Evolutionary conservation across 2,329 filamentous ascomycete species (phyloP), one percentile per base, ranked within the genome.

Genomic region (Cytospora mali): DNA sequence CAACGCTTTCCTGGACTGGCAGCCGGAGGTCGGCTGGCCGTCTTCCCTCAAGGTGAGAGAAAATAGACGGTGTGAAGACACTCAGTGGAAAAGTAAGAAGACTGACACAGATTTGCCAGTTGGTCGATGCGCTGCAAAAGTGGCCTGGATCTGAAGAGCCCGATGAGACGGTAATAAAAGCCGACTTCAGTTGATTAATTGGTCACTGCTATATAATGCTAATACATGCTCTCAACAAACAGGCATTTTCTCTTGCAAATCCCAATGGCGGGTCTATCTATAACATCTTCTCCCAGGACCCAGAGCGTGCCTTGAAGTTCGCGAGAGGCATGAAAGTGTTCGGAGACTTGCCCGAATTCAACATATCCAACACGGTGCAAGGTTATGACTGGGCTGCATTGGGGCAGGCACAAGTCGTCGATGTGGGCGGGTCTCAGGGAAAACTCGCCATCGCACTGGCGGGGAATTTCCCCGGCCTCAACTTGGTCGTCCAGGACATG

Each of bases 331-430:
- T 69, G 64, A 51, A 63, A 61, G 57, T 62, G 57, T 46, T 62
- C 21, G 67, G 68, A 27, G 4, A 62, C 54, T 67, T 29, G 35
- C 66, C 49, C 23, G 10, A 21, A 14, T 48, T 10, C 11, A 13
- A 48, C 13, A 4, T 18, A 50, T 35, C 61, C 29, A 10, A 11
- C 13, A 25, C 25, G 23, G 65, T 69, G 61, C 64, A 68, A 55
- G 25, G 33, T 28, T 72, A 70, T 64, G 68, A 71, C 51, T 72
- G 69, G 70, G 65, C 66, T 39, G 66, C 65, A 23, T 66, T 71
- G 6, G 67, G 65, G 29, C 13, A 69, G 35, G 46, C 46, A 10
- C 27, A 18, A 16, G 65, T 72, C 35, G 65, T 69, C 5, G 62
- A 70, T 28, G 64, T 71, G 2, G 69, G 70, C 49, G 70, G 68